Conservation (phyloP, 345 rosid species). For the Eucalyptus marginata region DNA sequence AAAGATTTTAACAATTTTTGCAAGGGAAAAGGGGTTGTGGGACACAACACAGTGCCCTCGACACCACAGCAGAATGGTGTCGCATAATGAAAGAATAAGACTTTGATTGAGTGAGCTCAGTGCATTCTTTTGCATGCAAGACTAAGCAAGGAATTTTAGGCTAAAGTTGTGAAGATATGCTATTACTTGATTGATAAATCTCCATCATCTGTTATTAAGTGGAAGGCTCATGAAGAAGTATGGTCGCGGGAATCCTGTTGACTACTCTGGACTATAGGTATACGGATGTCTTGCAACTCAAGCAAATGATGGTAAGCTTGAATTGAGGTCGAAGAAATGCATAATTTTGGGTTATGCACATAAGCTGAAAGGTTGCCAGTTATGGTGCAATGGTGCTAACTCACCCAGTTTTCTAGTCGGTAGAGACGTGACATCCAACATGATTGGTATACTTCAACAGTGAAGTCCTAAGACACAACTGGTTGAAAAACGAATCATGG, state of each 20-base stretch:
- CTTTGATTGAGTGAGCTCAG: not conserved
- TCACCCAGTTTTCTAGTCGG: no score
- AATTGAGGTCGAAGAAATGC: not conserved
- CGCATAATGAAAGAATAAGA: no score
- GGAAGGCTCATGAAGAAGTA: not conserved
- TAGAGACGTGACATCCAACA: no score
- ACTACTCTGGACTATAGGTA: no score
- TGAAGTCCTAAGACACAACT: no score
- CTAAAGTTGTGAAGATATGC: not conserved
- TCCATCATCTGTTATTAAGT: not conserved
- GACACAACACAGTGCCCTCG: not conserved
- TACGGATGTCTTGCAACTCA: not conserved
- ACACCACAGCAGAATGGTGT: not conserved
- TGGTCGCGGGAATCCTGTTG: not conserved
- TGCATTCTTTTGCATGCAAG: not conserved
- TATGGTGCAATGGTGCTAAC: no score
- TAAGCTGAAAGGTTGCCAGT: rapidly evolving
- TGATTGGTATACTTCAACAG: no score
- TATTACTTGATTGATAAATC: no score
- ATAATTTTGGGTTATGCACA: not conserved
- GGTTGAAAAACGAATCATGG: no score
- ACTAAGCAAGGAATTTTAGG: not conserved
- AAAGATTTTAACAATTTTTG: no score
- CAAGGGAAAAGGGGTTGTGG: not conserved
- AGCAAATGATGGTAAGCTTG: not conserved